Percentiles rank a stretch among this genome's conserved stretches.
Evolutionary conservation across 1,284 basidiomycete species (phyloP).

Genomic region (Malassezia slooffiae): DNA sequence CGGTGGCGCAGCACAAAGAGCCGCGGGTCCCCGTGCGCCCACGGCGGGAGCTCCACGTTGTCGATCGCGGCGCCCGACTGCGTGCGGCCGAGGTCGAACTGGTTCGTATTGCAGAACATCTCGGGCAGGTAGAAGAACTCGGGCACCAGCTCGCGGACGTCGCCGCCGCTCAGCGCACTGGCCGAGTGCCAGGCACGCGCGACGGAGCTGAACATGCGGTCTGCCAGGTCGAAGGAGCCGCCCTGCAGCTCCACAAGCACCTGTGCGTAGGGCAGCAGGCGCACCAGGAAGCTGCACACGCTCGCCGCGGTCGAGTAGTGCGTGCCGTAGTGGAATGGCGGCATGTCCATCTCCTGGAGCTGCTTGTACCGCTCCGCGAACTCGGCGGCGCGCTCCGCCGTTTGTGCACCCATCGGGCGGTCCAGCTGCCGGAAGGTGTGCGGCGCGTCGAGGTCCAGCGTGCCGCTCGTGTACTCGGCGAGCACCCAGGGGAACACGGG

Average conservation of each 20-base stretch:
- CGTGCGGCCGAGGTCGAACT: constrained; percentile 64
- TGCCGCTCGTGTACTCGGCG: constrained; percentile 67
- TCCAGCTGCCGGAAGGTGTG: constrained; percentile 67
- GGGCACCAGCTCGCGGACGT: constrained; percentile 86
- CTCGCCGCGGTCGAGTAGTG: constrained; percentile 96
- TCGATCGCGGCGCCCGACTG: constrained; percentile 74
- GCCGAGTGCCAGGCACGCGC: constrained; percentile 71
- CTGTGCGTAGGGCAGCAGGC: constrained; percentile 58
- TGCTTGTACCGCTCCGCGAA: constrained; percentile 60
- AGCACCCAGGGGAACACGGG: constrained; percentile 87
- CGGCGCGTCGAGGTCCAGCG: constrained; percentile 59
- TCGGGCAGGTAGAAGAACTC: constrained; percentile 63
- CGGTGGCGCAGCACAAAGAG: constrained; percentile 74
- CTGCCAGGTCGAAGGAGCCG: constrained; percentile 87
- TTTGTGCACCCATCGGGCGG: constrained; percentile 84
- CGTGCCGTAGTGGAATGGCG: constrained; percentile 55
- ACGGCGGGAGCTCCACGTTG: constrained; percentile 76
- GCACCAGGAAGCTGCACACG: constrained; percentile 85
- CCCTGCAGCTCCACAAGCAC: constrained; percentile 36
- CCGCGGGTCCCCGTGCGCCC: constrained; percentile 75
- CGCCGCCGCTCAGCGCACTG: constrained; percentile 72
- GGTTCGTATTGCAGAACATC: constrained; percentile 51
- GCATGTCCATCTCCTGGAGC: constrained; percentile 61
- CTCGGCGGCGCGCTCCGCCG: constrained; percentile 53
- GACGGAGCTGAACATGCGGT: constrained; percentile 68